Base-by-base conservation (phyloP, 257 asterid species). In the Nicotiana benthamiana region DNA sequence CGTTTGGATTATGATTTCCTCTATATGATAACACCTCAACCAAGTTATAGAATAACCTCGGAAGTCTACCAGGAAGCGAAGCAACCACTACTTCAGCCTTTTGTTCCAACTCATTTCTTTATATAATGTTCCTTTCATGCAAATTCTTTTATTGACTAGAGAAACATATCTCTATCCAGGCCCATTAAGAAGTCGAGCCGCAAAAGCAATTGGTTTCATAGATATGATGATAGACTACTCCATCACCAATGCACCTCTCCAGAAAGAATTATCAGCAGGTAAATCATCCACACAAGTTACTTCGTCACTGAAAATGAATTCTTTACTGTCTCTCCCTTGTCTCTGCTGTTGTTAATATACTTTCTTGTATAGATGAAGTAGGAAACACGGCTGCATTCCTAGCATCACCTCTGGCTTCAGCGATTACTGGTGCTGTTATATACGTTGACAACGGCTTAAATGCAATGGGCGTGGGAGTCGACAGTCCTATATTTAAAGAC, bases 161-260 rank as follows among this genome's bases (percentile, higher is more conserved):
- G 57, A 52, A 83, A 40, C 32, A 18, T 30, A 17, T 46, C 12
- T 54, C 6, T 65, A 9, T 86, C 18, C 86, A 92, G 98, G 98
- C 7, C 98, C 97, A 22, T 80, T 93, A 62, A 87, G 98, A 85
- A 93, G 98, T 76, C 94, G 97, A 4, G 98, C 97, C 53, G 97
- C 97, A 79, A 94, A 94, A 88, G 97, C 98, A 57, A 94, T 94
- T 54, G 97, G 98, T 75, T 94, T 94, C 82, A 91, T 94, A 26
- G 97, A 94, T 67, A 94, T 90, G 97, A 91, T 94, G 98, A 92
- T 94, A n/a, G 95, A 93, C 80, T 94, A 92, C 89, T 92, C 98
- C 59, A 26, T 88, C 20, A 90, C 83, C 32, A 92, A 94, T 28
- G 91, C 96, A 18, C 98, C 98, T 83, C 91, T 93, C 46, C 97